Base-by-base conservation (phyloP, 768 basidiomycete genomes). In the Guyanaporus albipodus region DNA sequence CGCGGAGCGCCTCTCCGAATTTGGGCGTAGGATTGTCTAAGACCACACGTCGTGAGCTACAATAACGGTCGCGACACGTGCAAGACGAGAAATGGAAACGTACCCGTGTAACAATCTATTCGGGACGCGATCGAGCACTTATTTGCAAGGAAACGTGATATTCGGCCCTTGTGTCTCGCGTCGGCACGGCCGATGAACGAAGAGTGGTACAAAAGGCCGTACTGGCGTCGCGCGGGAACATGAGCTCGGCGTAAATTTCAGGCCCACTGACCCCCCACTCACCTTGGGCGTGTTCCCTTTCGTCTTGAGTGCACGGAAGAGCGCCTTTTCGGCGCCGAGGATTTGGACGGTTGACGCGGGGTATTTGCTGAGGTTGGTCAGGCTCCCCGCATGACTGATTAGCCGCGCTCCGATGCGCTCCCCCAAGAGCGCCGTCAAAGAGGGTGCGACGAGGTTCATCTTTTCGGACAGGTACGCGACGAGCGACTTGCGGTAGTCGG, bases 241-340 rank as follows among this genome's bases (percentile, higher is more conserved):
- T 29, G 33, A 29, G 39, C 17, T 28, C 22, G 0, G 7, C 7
- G 15, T 4, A 2, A 5, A 4, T 8, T 14, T 22, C 12, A 6
- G 22, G 23, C 39, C 39, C 1, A 14, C 14, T 6, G 18, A 3
- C 18, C 2, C 2, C 31, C 4, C 1, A 39, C 43, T 32, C 33
- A 91, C 91, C 75, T 96, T 96, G 33, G 95, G 94, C 0, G 95
- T 99, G 67, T 98, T 97, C 14, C 95, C 95, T 70, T 97, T 98
- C 26, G 95, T 97, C 76, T 98, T 98, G 61, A 98, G 74, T 0
- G 95, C 95, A 44, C 95, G 75, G 80, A 98, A 98, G 22, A 98
- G 76, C 2, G 95, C 95, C 69, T 98, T 98, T 73, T 98, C 95
- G 19, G 95, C 95, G 57, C 95, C 95, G 33, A 97, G 76, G 56